A percentile compares a stretch with the other conserved stretches of the same genome.
Evolutionary conservation across 139 green algal species (phyloP).

Genomic region (Closterium sp.): DNA sequence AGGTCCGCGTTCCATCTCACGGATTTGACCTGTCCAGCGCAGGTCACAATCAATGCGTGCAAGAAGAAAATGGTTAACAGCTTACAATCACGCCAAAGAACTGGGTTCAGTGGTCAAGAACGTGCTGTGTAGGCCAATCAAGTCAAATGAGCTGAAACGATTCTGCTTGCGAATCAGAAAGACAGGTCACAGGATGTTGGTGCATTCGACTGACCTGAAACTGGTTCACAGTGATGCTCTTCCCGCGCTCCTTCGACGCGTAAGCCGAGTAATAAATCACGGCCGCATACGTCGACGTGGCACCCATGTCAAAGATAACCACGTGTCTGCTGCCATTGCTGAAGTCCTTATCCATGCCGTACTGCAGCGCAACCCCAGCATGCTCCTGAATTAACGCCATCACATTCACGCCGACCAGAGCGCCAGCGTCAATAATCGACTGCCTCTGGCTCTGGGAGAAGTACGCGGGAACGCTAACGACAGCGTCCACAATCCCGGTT

Average conservation of each 20-base stretch:
- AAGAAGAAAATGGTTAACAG: neutral
- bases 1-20: constrained; percentile 80
- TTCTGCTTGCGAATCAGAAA: neutral
- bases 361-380: constrained; percentile 92
- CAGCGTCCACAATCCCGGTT: constrained; percentile 73
- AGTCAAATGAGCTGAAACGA: neutral
- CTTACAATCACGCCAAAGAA: neutral
- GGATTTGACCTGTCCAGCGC: constrained; percentile 77
- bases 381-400: constrained; percentile 86
- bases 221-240: constrained; percentile 73
- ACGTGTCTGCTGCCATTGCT: constrained; percentile 69
- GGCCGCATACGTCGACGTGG: constrained; percentile 69
- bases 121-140: neutral
- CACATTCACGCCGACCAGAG: constrained; percentile 65
- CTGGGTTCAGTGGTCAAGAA: neutral
- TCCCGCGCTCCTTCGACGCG: constrained; percentile 66
- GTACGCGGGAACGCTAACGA: constrained; percentile 84
- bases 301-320: constrained; percentile 93
- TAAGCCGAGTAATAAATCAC: constrained; percentile 85
- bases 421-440: constrained; percentile 71
- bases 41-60: neutral
- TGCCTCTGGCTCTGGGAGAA: constrained; percentile 81
- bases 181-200: neutral
- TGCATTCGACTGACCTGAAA: constrained; percentile 61
- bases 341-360: constrained; percentile 84